These are phyloP conservation scores for Yarrowia hollandica DNA, from an alignment of 805 yeast species.

Conservation along the genomic window DNA sequence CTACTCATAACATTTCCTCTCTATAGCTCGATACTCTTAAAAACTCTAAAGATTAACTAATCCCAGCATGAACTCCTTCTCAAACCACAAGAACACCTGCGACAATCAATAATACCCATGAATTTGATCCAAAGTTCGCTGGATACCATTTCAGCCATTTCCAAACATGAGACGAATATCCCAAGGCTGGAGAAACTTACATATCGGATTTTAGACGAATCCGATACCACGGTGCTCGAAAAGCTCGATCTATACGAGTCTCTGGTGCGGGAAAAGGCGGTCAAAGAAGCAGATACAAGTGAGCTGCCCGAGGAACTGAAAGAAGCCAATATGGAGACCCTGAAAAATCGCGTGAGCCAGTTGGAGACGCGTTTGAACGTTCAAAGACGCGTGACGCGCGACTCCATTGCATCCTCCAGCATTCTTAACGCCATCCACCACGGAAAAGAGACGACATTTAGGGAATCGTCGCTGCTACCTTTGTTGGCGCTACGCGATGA, in stretches of 20 bases:
- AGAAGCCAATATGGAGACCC: not conserved
- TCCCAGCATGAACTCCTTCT: not conserved
- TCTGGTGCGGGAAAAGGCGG: not conserved
- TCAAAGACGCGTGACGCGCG: constrained; percentile 21
- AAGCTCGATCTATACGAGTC: not conserved
- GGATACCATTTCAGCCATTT: constrained; percentile 11
- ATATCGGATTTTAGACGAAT: not conserved
- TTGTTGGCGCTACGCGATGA: constrained; percentile 8
- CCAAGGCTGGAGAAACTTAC: constrained; percentile 9
- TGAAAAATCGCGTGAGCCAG: not conserved
- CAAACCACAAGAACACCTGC: not conserved
- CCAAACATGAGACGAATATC: constrained; percentile 1
- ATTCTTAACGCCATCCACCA: constrained; percentile 27
- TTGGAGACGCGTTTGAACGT: constrained; percentile 13
- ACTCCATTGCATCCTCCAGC: constrained; percentile 15
- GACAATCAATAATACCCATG: not conserved
- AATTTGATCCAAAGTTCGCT: constrained; percentile 3
- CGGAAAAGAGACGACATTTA: constrained; percentile 14
- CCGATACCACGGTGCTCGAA: not conserved
- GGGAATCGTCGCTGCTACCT: constrained; percentile 2
- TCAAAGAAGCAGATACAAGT: not conserved
- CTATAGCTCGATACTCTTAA: no score
- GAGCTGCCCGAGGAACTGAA: not conserved
- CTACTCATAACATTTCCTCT: no score
- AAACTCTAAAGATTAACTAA: not conserved